phyloP scores from a whole-genome alignment of 140 eudicot species.

The Erigeron philadelphicus region DNA sequence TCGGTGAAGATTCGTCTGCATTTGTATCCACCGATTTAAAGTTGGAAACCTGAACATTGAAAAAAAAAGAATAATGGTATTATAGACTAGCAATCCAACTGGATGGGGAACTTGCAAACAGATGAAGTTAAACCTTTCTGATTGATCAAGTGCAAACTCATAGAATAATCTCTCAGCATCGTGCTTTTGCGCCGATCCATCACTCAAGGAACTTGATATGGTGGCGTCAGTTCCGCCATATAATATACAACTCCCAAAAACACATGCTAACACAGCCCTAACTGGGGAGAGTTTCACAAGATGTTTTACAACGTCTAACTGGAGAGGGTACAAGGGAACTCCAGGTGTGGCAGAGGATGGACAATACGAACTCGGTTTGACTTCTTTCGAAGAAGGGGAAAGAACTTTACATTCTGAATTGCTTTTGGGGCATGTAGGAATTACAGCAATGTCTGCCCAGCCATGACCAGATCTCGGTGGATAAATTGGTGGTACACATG shows the following conservation, averaged over 20 bases:
- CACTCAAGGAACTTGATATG: conserved; percentile 56
- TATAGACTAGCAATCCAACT: not conserved
- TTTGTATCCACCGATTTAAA: conserved; percentile 98
- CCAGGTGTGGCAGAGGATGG: conserved; percentile 78
- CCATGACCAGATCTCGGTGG: conserved; percentile 95
- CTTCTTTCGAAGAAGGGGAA: conserved; percentile 72
- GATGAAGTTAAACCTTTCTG: conserved; percentile 64
- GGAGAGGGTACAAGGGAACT: conserved; percentile 85
- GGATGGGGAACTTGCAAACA: conserved; percentile 4
- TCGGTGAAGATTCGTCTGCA: conserved; percentile 94
- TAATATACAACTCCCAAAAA: conserved; percentile 82
- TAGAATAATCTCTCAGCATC: conserved; percentile 81
- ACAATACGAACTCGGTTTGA: conserved; percentile 59
- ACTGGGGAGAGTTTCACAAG: conserved; percentile 91
- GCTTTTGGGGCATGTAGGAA: conserved; percentile 57
- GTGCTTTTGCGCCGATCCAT: conserved; percentile 51
- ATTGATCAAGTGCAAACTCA: conserved; percentile 97
- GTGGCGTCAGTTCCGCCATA: conserved; percentile 63
- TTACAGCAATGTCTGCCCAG: conserved; percentile 96
- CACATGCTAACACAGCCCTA: conserved; percentile 88
- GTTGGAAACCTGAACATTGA: conserved; percentile 74
- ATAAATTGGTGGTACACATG: conserved; percentile 96
- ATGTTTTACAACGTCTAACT: conserved; percentile 87
- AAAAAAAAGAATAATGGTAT: conserved; percentile 10
- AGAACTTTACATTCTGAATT: conserved; percentile 49